Evolutionary conservation across 2,329 filamentous ascomycete genomes (phyloP).

Genomic region (Ophiostoma australiae): DNA sequence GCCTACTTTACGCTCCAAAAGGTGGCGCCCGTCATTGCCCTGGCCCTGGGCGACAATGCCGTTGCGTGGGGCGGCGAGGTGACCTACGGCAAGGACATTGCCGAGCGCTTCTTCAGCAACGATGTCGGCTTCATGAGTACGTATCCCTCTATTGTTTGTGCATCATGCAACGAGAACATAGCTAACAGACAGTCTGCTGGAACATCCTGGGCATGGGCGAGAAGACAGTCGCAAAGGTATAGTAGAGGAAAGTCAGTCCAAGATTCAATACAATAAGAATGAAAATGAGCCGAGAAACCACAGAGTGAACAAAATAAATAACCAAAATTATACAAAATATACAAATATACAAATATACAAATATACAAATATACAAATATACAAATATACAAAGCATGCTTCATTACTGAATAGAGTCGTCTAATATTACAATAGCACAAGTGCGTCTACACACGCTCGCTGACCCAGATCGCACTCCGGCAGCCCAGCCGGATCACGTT

Average conservation of each 20-base stretch:
- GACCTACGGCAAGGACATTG: conserved; percentile 56
- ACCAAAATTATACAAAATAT: not conserved
- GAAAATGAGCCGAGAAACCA: too few species aligned
- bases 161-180: not conserved
- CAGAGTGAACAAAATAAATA: not conserved
- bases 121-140: conserved; percentile 62
- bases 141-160: conserved; percentile 32
- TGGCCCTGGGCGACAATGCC: conserved; percentile 66
- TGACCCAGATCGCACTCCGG: conserved; percentile 87
- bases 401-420: not conserved
- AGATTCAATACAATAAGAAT: too few species aligned
- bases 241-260: not conserved
- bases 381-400: not conserved
- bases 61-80: conserved; percentile 58
- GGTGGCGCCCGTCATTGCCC: conserved; percentile 61
- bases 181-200: conserved; percentile 22
- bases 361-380: not conserved
- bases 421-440: not conserved
- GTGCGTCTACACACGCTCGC: conserved; percentile 52
- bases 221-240: conserved; percentile 13
- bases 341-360: too few species aligned
- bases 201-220: conserved; percentile 17
- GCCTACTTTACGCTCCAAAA: conserved; percentile 47
- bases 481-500: conserved; percentile 86
- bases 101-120: conserved; percentile 60